Conservation (phyloP, 148 eudicot genomes). For the Polygonum aviculare region DNA sequence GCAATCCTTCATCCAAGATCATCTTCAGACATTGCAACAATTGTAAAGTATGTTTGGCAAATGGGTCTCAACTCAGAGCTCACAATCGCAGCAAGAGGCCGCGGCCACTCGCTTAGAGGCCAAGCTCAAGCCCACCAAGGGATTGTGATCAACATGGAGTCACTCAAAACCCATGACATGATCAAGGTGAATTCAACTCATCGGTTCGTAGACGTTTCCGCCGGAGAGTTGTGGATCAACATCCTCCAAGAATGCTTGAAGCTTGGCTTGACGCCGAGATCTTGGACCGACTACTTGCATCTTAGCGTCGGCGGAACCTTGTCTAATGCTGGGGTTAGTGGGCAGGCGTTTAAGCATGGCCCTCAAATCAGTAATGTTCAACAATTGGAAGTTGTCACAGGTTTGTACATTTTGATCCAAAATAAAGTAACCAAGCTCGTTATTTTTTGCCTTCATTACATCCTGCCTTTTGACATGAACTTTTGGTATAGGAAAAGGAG, state of each 20-base stretch:
- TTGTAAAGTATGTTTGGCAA: constrained; percentile 41
- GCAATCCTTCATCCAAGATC: constrained; percentile 68
- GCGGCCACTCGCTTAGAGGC: constrained; percentile 88
- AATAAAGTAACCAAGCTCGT: neutral
- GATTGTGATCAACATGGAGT: constrained; percentile 75
- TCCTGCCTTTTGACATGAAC: neutral
- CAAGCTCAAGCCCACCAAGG: constrained; percentile 76
- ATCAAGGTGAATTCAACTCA: constrained; percentile 34
- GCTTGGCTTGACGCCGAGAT: constrained; percentile 67
- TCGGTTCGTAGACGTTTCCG: constrained; percentile 60
- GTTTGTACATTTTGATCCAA: constrained; percentile 20
- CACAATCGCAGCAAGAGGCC: constrained; percentile 85
- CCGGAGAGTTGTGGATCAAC: constrained; percentile 83
- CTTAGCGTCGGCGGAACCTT: constrained; percentile 93
- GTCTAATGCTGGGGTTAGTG: constrained; percentile 93
- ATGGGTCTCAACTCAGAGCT: constrained; percentile 57
- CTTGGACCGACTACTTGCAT: constrained; percentile 97
- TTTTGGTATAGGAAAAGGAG: constrained; percentile 64
- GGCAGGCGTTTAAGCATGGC: constrained; percentile 87
- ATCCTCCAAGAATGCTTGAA: constrained; percentile 74
- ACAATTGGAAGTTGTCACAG: constrained; percentile 84
- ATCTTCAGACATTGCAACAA: constrained; percentile 62
- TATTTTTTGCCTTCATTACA: neutral
- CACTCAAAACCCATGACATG: constrained; percentile 39
- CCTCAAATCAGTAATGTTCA: constrained; percentile 85